A percentile compares a stretch with the other conserved stretches of the same genome.
phyloP scores from a whole-genome alignment of 805 yeast genomes.

The Brettanomyces naardenensis region DNA sequence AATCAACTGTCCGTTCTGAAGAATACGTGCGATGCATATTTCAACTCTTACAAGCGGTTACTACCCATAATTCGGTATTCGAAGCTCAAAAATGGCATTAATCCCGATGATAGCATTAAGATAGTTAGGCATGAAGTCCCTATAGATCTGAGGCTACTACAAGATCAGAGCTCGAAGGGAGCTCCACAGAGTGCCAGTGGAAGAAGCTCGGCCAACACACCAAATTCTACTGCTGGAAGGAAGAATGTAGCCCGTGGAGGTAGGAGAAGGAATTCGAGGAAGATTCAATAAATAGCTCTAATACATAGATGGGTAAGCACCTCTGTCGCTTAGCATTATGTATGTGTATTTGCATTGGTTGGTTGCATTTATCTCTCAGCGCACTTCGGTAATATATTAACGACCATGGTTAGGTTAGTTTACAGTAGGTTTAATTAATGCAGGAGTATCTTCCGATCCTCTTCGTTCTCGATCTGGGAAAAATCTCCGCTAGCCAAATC shows the following conservation, averaged over 20 bases:
- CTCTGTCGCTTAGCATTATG: too few relatives aligned
- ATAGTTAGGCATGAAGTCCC: constrained; percentile 18
- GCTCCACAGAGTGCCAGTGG: neutral
- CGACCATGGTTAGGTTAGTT: too few relatives aligned
- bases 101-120: constrained; percentile 37
- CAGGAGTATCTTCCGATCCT: too few relatives aligned
- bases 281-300: neutral
- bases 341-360: too few relatives aligned
- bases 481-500: too few relatives aligned
- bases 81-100: constrained; percentile 42
- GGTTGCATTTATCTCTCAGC: too few relatives aligned
- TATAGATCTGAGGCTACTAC: constrained; percentile 4
- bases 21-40: constrained; percentile 33
- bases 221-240: neutral
- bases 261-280: neutral
- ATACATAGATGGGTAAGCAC: too few relatives aligned
- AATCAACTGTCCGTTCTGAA: constrained; percentile 30
- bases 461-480: too few relatives aligned
- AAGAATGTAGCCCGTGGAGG: neutral
- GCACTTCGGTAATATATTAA: too few relatives aligned
- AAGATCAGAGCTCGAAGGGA: neutral
- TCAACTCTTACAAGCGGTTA: constrained; percentile 35
- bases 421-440: too few relatives aligned
- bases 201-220: neutral
- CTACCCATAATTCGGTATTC: constrained; percentile 44